Percentiles rank a stretch among this genome's conserved stretches.
Evolutionary conservation across 2,329 filamentous ascomycete species (phyloP).

Genomic region (Colletotrichum plurivorum): DNA sequence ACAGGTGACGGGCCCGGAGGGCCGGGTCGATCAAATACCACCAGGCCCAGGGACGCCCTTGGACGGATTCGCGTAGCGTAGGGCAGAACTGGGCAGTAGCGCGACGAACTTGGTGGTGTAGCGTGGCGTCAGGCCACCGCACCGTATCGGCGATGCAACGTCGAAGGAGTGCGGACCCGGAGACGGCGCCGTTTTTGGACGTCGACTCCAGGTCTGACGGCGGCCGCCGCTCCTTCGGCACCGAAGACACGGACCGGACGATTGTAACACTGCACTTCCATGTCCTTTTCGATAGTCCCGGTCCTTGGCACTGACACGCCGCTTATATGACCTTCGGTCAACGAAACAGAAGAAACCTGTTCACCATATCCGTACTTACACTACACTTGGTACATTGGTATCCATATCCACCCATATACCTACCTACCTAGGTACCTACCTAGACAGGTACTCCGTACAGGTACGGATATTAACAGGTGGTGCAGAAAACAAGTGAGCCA

Average conservation of each 20-base stretch:
- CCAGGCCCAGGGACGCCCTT: conserved; percentile 33
- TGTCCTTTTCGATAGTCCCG: no score
- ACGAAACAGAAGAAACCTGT: no score
- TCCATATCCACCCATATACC: no score
- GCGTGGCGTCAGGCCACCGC: conserved; percentile 6
- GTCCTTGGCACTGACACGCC: background rate
- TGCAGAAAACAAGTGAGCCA: background rate
- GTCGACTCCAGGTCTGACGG: background rate
- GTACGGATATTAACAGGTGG: no score
- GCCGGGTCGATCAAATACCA: conserved; percentile 31
- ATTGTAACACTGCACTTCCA: background rate
- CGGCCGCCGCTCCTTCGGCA: conserved; percentile 21
- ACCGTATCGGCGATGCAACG: conserved; percentile 32
- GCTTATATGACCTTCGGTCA: background rate
- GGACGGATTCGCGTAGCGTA: conserved; percentile 14
- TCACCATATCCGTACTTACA: no score
- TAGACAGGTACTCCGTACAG: no score
- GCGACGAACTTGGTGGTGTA: no score
- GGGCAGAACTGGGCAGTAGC: conserved; percentile 1
- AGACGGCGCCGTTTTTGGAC: conserved; percentile 31
- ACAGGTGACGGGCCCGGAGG: conserved; percentile 18
- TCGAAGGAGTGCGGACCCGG: conserved; percentile 13
- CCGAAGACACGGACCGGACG: conserved; percentile 31
- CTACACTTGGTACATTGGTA: no score
- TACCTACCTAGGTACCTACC: no score